Evolutionary conservation across 805 yeast species (phyloP).

Genomic region (Kuraishia borneana): DNA sequence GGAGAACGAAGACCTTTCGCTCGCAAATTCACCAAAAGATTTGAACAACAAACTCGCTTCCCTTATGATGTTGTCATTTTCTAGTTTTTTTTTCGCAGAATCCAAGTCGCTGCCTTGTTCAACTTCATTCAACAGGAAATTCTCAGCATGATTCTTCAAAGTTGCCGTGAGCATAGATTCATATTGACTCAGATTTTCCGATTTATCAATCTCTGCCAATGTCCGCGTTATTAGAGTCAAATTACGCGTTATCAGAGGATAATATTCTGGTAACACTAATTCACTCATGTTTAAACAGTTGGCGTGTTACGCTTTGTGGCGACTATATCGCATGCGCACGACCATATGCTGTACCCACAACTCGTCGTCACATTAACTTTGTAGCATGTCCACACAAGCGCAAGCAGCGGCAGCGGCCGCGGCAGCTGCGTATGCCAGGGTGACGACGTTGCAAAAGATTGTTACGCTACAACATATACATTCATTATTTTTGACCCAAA

Average conservation of each 20-base stretch:
- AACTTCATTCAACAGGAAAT: conserved; percentile 7
- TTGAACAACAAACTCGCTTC: conserved; percentile 6
- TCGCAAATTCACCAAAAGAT: conserved; percentile 3
- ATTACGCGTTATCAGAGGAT: conserved; percentile 10
- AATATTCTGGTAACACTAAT: conserved; percentile 13
- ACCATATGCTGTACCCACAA: neutral
- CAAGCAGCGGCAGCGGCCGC: conserved; percentile 7
- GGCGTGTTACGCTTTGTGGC: neutral
- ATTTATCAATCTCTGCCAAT: neutral
- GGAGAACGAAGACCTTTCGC: conserved; percentile 5
- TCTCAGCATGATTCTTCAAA: conserved; percentile 9
- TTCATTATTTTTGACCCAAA: conserved; percentile 19
- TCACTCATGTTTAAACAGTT: neutral
- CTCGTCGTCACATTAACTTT: no score
- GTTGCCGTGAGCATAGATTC: no score
- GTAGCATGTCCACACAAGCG: no score
- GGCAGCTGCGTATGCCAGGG: conserved; percentile 13
- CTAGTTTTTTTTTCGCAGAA: conserved; percentile 5
- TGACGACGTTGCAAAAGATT: conserved; percentile 21
- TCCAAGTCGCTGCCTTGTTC: conserved; percentile 8
- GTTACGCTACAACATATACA: conserved; percentile 24
- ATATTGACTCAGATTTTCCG: conserved; percentile 8
- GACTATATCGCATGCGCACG: neutral
- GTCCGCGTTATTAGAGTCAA: conserved; percentile 1
- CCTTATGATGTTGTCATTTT: conserved; percentile 7